Base-by-base conservation (phyloP, 164 flowering plant genomes). In the Saururus chinensis region DNA sequence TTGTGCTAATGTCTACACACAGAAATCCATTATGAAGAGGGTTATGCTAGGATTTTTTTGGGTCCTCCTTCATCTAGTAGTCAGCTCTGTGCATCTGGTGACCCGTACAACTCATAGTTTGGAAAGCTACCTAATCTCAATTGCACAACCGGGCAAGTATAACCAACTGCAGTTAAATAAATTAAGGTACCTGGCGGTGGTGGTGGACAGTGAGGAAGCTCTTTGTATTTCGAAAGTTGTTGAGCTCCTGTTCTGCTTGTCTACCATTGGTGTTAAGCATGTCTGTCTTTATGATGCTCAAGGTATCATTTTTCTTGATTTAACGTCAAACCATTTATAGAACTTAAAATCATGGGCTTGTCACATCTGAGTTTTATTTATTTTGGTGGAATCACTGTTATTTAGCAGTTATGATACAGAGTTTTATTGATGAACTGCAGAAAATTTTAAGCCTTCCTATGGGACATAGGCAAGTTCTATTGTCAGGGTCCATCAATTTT, bases 131-230 rank as follows among this genome's bases (percentile, higher is more conserved):
- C 66, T 82, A 24, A 83, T 95, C 37, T 73, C 88, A 22, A 68
- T 63, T 59, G 83, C 86, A 53, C 19, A 79, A 2, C 61, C 78
- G 25, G 64, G 59, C 70, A 80, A 59, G 17, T 82, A 79, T 70
- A 73, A 63, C 48, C 24, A 62, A 58, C 68, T 91, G 25, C 66
- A 84, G 70, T 24, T 82, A 42, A 70, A 52, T 51, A 84, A 78
- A 41, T 80, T 95, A 22, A 71, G 55, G 37, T 80, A 79, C 72
- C 79, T 95, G 57, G 99, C 96, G n/a, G 63, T 95, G 68, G 97
- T 83, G 57, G 59, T 95, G 26, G 96, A 89, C 65, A 85, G 89
- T 76, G 91, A 90, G 66, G 97, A 93, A 71, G 96, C 92, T 60
- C 69, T 41, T 19, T 56, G 78, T 11, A 83, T 73, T 37, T 61